These are phyloP conservation scores for Naganishia cerealis DNA, from an alignment of 1,284 basidiomycete genomes.

Conservation along the genomic window DNA sequence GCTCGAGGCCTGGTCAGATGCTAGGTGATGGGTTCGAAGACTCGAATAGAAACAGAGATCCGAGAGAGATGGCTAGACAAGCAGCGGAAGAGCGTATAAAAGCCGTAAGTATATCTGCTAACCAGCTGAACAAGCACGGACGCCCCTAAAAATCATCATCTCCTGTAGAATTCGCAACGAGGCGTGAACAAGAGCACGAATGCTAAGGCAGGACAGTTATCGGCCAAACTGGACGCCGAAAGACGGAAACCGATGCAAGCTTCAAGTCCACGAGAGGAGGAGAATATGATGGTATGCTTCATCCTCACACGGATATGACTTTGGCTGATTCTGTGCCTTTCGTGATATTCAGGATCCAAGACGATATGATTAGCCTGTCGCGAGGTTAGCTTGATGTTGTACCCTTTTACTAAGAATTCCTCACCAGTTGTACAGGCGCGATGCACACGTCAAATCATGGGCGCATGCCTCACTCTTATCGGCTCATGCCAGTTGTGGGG, in stretches of 20 bases:
- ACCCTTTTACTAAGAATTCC: background rate
- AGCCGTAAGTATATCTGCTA: conserved; percentile 41
- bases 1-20: conserved; percentile 17
- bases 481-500: no score
- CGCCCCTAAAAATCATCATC: background rate
- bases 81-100: conserved; percentile 52
- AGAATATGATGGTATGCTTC: conserved; percentile 24
- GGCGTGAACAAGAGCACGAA: conserved; percentile 47
- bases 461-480: no score
- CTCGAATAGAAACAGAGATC: conserved; percentile 35
- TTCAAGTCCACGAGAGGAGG: conserved; percentile 18
- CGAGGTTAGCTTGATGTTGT: background rate
- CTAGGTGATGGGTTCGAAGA: conserved; percentile 34
- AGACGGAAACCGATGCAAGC: conserved; percentile 34
- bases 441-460: background rate
- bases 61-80: conserved; percentile 45
- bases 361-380: conserved; percentile 13
- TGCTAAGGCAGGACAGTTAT: conserved; percentile 49
- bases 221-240: conserved; percentile 47
- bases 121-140: background rate
- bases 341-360: conserved; percentile 9
- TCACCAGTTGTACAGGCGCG: background rate
- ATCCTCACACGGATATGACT: background rate
- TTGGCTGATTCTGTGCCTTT: background rate
- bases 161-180: conserved; percentile 38